Conservation (phyloP, 2,329 filamentous ascomycete genomes). For the Xylariaceae sp. region DNA sequence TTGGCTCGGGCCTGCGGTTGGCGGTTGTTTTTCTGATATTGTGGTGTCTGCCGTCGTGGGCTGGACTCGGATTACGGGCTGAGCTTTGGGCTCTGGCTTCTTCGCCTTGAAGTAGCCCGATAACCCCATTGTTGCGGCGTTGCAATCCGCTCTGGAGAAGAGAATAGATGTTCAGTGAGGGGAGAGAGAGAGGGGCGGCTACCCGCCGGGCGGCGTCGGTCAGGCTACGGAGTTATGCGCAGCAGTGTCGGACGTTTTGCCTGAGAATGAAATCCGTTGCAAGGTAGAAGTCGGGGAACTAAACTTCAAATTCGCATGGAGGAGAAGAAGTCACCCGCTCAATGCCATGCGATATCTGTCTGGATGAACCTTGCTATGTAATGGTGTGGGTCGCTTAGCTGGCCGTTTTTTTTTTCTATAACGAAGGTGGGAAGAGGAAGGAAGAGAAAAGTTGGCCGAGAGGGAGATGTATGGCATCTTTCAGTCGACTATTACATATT, state of each 20-base stretch:
- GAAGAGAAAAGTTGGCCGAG: no score
- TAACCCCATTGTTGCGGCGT: slow-evolving; percentile 48
- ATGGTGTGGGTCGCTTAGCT: background rate
- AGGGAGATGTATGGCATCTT: no score
- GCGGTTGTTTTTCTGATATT: slow-evolving; percentile 36
- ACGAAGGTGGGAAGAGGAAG: no score
- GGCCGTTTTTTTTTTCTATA: no score
- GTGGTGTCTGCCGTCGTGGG: slow-evolving; percentile 24
- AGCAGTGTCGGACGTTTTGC: background rate
- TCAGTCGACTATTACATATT: no score
- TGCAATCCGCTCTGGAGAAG: no score
- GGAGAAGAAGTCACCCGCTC: no score
- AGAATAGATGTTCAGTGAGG: no score
- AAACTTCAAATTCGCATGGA: no score
- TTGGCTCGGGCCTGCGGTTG: slow-evolving; percentile 27
- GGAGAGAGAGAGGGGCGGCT: slow-evolving; percentile 3
- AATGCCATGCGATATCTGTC: no score
- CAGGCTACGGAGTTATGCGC: background rate
- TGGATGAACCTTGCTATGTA: background rate
- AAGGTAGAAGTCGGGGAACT: background rate
- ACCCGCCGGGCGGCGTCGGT: slow-evolving; percentile 8
- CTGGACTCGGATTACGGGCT: slow-evolving; percentile 20
- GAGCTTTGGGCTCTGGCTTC: slow-evolving; percentile 35
- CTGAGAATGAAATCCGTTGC: background rate
- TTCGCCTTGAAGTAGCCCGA: slow-evolving; percentile 58